Conservation (phyloP, 1,284 basidiomycete species). For the Ganoderma lucidum region DNA sequence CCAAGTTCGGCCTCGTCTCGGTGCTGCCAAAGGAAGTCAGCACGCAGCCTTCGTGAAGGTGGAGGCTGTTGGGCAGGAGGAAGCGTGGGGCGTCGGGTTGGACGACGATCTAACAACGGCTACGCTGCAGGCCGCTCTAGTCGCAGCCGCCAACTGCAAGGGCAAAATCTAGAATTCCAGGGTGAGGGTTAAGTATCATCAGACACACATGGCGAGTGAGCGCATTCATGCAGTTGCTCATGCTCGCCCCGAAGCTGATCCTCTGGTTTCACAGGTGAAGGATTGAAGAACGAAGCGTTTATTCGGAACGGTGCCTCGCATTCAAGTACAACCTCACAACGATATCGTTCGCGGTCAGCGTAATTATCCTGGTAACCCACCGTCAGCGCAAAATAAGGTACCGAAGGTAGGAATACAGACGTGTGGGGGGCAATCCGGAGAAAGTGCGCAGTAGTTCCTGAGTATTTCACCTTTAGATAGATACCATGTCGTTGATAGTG, state of each 20-base stretch:
- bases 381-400: background rate
- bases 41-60: constrained; percentile 85
- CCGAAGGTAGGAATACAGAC: background rate
- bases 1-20: constrained; percentile 6
- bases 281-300: background rate
- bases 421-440: background rate
- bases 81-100: constrained; percentile 75
- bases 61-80: constrained; percentile 59
- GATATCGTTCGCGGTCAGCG: background rate
- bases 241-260: background rate
- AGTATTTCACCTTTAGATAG: background rate
- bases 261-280: background rate
- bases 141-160: constrained; percentile 53
- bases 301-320: background rate
- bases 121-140: constrained; percentile 82
- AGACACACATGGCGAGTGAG: background rate
- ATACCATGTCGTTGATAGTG: background rate
- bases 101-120: constrained; percentile 89
- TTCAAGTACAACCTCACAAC: background rate
- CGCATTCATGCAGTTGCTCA: background rate
- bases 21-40: constrained; percentile 6
- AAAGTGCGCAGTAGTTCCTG: background rate
- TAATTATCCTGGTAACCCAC: background rate
- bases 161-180: background rate
- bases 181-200: background rate